Evolutionary conservation across 108 stramenopile species (phyloP).

Genomic region (Nitzschia sp.): DNA sequence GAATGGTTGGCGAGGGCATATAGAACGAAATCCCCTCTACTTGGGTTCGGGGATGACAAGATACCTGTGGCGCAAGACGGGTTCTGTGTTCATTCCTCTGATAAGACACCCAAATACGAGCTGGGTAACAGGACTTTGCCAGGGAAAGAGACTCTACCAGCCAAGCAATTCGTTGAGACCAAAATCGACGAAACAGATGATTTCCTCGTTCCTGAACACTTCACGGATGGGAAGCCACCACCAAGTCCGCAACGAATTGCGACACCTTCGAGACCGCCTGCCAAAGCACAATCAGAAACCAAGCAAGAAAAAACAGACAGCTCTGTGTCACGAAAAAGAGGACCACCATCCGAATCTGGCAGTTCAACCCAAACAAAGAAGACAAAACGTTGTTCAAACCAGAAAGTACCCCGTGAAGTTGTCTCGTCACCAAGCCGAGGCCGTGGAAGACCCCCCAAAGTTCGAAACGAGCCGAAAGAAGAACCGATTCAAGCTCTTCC

Average conservation of each 20-base stretch:
- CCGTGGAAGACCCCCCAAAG: not conserved
- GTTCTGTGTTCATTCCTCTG: slow-evolving; percentile 56
- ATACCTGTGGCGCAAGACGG: slow-evolving; percentile 50
- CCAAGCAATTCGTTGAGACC: slow-evolving; percentile 48
- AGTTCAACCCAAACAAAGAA: too few relatives aligned
- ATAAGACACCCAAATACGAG: slow-evolving; percentile 67
- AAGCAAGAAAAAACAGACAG: too few relatives aligned
- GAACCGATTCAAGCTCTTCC: too few relatives aligned
- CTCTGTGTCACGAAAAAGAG: too few relatives aligned
- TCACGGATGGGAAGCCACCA: slow-evolving; percentile 4
- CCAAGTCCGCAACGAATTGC: too few relatives aligned
- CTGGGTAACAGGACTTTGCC: slow-evolving; percentile 65
- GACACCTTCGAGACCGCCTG: too few relatives aligned
- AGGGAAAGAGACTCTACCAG: slow-evolving; percentile 42
- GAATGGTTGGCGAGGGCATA: slow-evolving; percentile 79
- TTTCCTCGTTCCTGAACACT: slow-evolving; percentile 39
- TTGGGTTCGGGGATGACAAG: slow-evolving; percentile 78
- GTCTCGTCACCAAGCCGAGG: not conserved
- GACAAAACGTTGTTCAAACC: too few relatives aligned
- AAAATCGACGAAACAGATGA: slow-evolving; percentile 74
- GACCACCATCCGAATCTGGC: too few relatives aligned
- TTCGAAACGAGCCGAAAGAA: not conserved
- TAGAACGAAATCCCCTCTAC: slow-evolving; percentile 66
- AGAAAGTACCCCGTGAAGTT: too few relatives aligned
- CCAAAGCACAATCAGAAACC: too few relatives aligned